A percentile compares a stretch with the other conserved stretches of the same genome.
These are phyloP conservation scores for Neurospora tetraspora DNA, from an alignment of 495 filamentous ascomycete species.

Conservation along the genomic window DNA sequence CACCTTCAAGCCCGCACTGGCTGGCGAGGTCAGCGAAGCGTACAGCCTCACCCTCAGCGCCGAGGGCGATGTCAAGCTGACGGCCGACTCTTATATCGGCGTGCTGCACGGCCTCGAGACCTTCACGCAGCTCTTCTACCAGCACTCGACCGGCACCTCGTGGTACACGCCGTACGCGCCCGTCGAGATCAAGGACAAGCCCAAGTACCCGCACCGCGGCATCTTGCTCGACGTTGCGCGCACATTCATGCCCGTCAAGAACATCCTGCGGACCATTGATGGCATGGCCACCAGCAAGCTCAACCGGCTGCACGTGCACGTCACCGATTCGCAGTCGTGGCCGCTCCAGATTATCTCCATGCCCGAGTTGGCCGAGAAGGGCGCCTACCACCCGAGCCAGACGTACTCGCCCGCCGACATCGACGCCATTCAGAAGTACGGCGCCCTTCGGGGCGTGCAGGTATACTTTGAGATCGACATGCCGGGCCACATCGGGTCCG, in stretches of 20 bases:
- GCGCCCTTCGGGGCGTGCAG: slow-evolving; percentile 54
- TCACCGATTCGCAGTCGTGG: slow-evolving; percentile 78
- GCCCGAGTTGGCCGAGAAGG: slow-evolving; percentile 57
- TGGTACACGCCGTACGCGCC: slow-evolving; percentile 60
- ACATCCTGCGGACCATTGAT: slow-evolving; percentile 63
- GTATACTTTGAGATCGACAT: slow-evolving; percentile 72
- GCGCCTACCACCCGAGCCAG: slow-evolving; percentile 51
- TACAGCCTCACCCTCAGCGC: slow-evolving; percentile 51
- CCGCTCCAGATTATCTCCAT: slow-evolving; percentile 66
- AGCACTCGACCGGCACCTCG: slow-evolving; percentile 43
- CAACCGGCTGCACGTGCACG: slow-evolving; percentile 68
- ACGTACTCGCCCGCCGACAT: slow-evolving; percentile 57
- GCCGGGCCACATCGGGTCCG: slow-evolving; percentile 66
- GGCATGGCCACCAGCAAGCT: slow-evolving; percentile 66
- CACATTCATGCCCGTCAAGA: slow-evolving; percentile 49
- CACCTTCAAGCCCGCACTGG: slow-evolving; percentile 43
- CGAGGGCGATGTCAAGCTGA: slow-evolving; percentile 47
- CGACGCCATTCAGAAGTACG: slow-evolving; percentile 55
- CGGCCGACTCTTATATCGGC: slow-evolving; percentile 52
- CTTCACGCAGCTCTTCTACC: slow-evolving; percentile 67
- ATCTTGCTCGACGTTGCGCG: slow-evolving; percentile 64
- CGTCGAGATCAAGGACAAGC: slow-evolving; percentile 53
- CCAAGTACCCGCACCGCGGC: slow-evolving; percentile 62
- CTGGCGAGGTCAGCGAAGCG: slow-evolving; percentile 58
- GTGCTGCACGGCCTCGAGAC: slow-evolving; percentile 57